Conservation (phyloP, 495 filamentous ascomycete genomes). For the Hyaloscypha hepaticicola region DNA sequence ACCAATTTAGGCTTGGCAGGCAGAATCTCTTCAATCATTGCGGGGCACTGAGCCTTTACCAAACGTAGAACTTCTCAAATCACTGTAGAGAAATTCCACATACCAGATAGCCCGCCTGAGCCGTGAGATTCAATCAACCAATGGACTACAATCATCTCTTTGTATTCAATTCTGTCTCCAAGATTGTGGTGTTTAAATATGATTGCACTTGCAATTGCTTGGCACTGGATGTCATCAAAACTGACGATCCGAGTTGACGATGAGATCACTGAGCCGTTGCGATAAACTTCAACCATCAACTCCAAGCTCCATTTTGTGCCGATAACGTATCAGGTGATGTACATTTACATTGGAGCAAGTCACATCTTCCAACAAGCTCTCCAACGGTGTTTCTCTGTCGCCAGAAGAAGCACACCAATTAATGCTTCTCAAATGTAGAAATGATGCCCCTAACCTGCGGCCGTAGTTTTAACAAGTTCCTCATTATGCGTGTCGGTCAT, state of each 20-base stretch:
- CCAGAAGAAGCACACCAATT: conserved; percentile 8
- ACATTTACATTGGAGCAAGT: neutral
- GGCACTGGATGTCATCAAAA: neutral
- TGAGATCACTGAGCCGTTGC: neutral
- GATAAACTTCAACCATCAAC: neutral
- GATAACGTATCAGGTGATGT: neutral
- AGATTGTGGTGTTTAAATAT: neutral
- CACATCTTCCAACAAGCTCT: neutral
- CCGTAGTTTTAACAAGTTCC: conserved; percentile 18
- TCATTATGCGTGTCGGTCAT: conserved; percentile 31
- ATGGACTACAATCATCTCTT: neutral
- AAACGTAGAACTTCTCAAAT: neutral
- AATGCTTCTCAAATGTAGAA: conserved; percentile 3
- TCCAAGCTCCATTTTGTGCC: neutral
- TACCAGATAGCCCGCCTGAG: neutral
- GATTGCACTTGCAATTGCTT: neutral
- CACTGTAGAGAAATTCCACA: neutral
- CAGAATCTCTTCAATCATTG: neutral
- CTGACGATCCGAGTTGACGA: neutral
- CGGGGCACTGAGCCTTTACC: neutral
- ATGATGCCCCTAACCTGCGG: conserved; percentile 3
- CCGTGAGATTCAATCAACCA: neutral
- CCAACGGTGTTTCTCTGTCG: conserved; percentile 5
- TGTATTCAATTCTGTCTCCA: neutral
- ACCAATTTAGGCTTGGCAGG: neutral